Conservation (phyloP, 2,329 filamentous ascomycete species). For the Penicillium aurantiogriseum region DNA sequence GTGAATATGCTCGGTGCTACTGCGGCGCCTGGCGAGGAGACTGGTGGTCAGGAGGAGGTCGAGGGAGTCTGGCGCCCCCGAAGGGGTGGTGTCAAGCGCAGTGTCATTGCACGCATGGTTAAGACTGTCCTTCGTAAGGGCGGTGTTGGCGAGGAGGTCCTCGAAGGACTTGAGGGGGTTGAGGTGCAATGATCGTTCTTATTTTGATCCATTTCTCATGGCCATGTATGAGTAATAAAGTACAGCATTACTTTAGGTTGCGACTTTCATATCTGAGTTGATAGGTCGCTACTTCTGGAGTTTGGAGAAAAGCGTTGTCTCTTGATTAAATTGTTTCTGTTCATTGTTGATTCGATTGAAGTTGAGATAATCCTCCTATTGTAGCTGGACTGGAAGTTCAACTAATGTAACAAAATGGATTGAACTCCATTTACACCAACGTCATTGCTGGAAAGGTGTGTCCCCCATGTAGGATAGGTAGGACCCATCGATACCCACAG, state of each 20-base stretch:
- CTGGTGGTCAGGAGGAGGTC: slow-evolving; percentile 56
- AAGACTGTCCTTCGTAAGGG: slow-evolving; percentile 72
- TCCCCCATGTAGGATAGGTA: not conserved
- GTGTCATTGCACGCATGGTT: slow-evolving; percentile 70
- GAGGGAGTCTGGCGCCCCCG: slow-evolving; percentile 81
- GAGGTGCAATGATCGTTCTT: slow-evolving; percentile 44
- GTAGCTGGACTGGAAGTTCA: slow-evolving; percentile 2
- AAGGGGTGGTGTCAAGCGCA: slow-evolving; percentile 76
- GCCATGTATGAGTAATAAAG: not conserved
- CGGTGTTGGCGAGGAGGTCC: slow-evolving; percentile 81
- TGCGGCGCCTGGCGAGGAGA: slow-evolving; percentile 40
- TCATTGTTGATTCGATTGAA: slow-evolving; percentile 12
- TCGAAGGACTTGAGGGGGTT: slow-evolving; percentile 70
- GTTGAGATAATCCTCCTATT: not conserved
- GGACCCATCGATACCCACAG: not conserved
- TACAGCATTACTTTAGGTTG: not conserved
- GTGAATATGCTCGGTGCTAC: slow-evolving; percentile 49
- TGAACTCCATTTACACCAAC: not conserved
- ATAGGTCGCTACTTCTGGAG: slow-evolving; percentile 1
- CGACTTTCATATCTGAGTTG: not conserved
- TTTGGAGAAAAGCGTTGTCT: slow-evolving; percentile 13
- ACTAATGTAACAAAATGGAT: slow-evolving; percentile 18
- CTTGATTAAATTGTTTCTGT: not conserved
- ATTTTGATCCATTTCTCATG: not conserved
- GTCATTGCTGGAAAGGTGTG: not conserved